phyloP scores from a whole-genome alignment of 805 yeast genomes.

The Monosporozyma servazzii region DNA sequence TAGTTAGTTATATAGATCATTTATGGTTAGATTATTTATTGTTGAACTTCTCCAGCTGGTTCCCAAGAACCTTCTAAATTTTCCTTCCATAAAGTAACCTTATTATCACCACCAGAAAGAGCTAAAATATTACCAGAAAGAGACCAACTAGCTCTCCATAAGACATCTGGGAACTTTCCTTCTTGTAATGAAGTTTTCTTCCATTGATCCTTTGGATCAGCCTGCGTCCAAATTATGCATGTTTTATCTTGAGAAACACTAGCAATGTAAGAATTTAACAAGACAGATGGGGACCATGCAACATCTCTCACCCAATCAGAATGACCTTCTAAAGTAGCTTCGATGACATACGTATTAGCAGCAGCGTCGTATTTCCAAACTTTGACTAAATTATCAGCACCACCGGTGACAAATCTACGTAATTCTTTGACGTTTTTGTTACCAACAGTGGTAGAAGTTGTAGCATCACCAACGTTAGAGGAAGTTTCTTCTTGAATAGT shows the following conservation, averaged over 20 bases:
- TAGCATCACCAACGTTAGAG: not conserved
- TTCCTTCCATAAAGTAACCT: conserved; percentile 94
- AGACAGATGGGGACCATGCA: conserved; percentile 91
- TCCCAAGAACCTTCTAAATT: conserved; percentile 91
- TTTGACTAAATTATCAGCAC: conserved; percentile 88
- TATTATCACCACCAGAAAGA: conserved; percentile 91
- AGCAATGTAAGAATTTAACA: conserved; percentile 83
- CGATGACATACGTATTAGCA: conserved; percentile 54
- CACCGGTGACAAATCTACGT: conserved; percentile 85
- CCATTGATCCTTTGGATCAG: conserved; percentile 60
- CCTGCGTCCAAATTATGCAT: conserved; percentile 92
- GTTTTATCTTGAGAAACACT: conserved; percentile 95
- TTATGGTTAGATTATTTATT: conserved; percentile 32
- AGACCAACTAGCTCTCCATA: conserved; percentile 98
- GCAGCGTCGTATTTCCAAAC: conserved; percentile 68
- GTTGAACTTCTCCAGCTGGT: conserved; percentile 91
- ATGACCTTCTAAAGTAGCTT: conserved; percentile 78
- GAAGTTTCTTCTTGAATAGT: conserved; percentile 27
- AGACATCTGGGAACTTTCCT: conserved; percentile 89
- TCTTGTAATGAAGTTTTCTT: conserved; percentile 62
- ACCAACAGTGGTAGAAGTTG: not conserved
- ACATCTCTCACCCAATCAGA: conserved; percentile 98
- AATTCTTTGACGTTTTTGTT: conserved; percentile 31
- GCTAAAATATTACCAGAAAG: conserved; percentile 92
- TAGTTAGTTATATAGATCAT: not conserved